phyloP scores from a whole-genome alignment of 768 basidiomycete genomes.

The Omphalotus guepiniiformis region DNA sequence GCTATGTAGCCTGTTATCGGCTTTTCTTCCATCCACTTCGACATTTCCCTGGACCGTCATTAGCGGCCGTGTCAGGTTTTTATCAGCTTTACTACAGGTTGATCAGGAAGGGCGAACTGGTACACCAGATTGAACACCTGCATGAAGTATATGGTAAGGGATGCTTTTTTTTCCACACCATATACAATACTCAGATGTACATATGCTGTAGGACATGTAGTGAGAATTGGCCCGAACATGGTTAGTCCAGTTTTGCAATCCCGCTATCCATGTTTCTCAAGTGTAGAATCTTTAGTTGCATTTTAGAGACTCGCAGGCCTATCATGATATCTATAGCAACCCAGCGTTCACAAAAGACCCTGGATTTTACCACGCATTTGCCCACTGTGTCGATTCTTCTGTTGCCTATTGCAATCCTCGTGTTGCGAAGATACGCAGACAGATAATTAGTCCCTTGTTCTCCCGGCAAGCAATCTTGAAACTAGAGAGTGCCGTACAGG shows the following conservation, averaged over 20 bases:
- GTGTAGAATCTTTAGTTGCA: not conserved
- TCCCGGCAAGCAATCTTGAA: not conserved
- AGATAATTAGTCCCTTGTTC: not conserved
- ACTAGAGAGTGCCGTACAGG: not conserved
- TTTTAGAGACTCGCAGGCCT: not conserved
- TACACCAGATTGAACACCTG: not conserved
- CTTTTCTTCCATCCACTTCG: conserved; percentile 24
- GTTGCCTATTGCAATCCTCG: not conserved
- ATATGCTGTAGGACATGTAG: not conserved
- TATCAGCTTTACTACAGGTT: conserved; percentile 26
- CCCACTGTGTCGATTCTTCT: not conserved
- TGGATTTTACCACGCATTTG: not conserved
- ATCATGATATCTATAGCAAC: not conserved
- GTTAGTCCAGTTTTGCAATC: not conserved
- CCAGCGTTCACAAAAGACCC: not conserved
- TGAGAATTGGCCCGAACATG: not conserved
- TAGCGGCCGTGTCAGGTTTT: conserved; percentile 21
- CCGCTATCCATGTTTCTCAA: not conserved
- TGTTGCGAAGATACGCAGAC: not conserved
- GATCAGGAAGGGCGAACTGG: conserved; percentile 19
- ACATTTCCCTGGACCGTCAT: conserved; percentile 23
- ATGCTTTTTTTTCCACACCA: not conserved
- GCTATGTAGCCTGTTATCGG: conserved; percentile 6
- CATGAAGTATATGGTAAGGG: not conserved
- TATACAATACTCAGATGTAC: not conserved